A percentile compares a stretch with the other conserved stretches of the same genome.
Conservation (phyloP, 2,329 filamentous ascomycete species). For the Aureobasidium sp. region DNA sequence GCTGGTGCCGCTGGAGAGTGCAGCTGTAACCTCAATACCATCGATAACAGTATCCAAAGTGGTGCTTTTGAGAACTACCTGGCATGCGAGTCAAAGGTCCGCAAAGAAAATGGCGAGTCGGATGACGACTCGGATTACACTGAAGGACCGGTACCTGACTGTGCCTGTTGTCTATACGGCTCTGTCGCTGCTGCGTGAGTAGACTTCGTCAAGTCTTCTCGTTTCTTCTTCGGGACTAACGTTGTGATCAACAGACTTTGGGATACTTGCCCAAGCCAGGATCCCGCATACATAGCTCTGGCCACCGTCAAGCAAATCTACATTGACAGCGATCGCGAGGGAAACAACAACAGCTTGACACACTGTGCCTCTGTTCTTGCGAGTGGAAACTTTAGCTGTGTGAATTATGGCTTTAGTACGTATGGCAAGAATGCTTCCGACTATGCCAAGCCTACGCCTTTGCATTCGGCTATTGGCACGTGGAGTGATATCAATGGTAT, state of each 20-base stretch:
- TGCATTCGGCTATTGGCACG: background rate
- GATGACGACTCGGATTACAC: background rate
- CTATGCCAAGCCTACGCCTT: background rate
- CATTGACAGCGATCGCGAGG: background rate
- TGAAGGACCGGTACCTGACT: background rate
- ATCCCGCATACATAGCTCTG: background rate
- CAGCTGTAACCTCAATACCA: background rate
- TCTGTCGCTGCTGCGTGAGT: background rate
- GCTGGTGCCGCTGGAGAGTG: background rate
- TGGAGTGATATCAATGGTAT: background rate
- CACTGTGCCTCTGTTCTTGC: background rate
- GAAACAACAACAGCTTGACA: background rate
- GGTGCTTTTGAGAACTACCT: background rate
- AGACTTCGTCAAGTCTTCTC: background rate
- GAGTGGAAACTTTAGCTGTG: background rate
- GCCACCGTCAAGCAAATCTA: background rate
- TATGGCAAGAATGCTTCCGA: background rate
- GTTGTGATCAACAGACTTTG: background rate
- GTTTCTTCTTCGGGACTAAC: background rate
- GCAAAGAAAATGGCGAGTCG: background rate
- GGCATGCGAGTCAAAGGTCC: background rate
- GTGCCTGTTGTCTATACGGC: background rate
- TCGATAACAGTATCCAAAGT: background rate
- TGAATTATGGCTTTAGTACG: background rate
- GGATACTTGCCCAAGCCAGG: background rate